Evolutionary conservation across 1,284 basidiomycete species (phyloP).

Genomic region (Leccinum subrobustum): DNA sequence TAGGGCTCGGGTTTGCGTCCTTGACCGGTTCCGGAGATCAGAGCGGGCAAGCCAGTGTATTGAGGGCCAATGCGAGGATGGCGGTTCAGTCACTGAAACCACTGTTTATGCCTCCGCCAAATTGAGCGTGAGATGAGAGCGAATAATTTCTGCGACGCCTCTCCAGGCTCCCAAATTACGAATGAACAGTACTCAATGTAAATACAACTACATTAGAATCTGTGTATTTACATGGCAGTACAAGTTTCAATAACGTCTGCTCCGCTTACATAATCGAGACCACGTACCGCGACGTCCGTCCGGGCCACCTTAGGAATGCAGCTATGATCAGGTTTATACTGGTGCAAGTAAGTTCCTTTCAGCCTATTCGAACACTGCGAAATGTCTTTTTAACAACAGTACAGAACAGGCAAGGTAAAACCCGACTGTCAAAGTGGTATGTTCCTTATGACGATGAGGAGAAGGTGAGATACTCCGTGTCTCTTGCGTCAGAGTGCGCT

Average conservation of each 20-base stretch:
- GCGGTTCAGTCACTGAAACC: constrained; percentile 39
- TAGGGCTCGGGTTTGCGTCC: constrained; percentile 46
- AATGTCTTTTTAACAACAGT: background rate
- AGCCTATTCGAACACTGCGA: background rate
- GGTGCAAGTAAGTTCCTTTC: constrained; percentile 20
- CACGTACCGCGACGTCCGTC: background rate
- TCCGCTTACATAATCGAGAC: constrained; percentile 9
- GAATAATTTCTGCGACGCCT: background rate
- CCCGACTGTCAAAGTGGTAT: constrained; percentile 96
- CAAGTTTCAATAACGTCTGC: background rate
- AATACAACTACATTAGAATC: background rate
- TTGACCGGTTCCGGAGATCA: constrained; percentile 18
- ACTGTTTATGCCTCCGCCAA: constrained; percentile 25
- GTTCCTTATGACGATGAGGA: constrained; percentile 94
- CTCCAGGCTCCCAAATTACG: too few relatives aligned
- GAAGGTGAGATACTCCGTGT: constrained; percentile 57
- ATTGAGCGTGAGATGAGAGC: constrained; percentile 5
- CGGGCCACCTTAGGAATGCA: constrained; percentile 7
- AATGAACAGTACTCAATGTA: background rate
- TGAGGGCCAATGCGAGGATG: constrained; percentile 40
- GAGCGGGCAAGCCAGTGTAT: constrained; percentile 29
- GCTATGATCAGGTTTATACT: constrained; percentile 32
- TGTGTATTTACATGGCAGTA: background rate
- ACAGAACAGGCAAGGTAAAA: constrained; percentile 97
- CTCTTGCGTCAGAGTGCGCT: background rate